Evolutionary conservation across 2,329 filamentous ascomycete genomes (phyloP).

Genomic region (Chrysoporthe puriensis): DNA sequence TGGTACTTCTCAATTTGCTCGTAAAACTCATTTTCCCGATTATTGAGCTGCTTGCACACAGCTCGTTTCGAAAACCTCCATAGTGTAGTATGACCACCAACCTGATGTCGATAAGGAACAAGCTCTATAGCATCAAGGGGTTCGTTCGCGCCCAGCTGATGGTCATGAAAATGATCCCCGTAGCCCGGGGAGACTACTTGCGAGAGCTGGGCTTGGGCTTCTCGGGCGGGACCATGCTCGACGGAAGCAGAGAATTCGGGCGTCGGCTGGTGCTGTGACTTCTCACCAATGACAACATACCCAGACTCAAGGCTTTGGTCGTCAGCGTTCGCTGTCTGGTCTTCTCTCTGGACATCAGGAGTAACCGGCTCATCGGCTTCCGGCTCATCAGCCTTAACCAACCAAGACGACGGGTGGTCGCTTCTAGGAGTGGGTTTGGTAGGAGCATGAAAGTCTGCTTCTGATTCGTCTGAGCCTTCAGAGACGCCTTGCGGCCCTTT

Average conservation of each 20-base stretch:
- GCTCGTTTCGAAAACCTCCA: conserved; percentile 95
- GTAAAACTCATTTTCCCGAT: conserved; percentile 98
- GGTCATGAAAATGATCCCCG: conserved; percentile 55
- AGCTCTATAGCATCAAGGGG: conserved; percentile 91
- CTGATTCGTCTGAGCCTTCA: conserved; percentile 33
- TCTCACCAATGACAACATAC: conserved; percentile 21
- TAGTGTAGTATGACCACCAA: conserved; percentile 93
- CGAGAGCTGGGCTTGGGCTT: conserved; percentile 39
- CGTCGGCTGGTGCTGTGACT: conserved; percentile 6
- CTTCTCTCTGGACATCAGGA: conserved; percentile 40
- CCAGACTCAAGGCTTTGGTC: conserved; percentile 1
- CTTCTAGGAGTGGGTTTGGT: conserved; percentile 26
- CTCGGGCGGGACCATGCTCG: conserved; percentile 38
- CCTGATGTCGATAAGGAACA: conserved; percentile 96
- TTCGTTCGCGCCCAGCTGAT: conserved; percentile 54
- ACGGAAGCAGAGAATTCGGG: conserved; percentile 26
- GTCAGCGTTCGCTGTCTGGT: conserved; percentile 30
- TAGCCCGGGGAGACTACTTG: conserved; percentile 48
- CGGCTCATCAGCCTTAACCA: conserved; percentile 61
- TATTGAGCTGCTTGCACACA: conserved; percentile 98
- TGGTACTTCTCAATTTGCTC: conserved; percentile 92
- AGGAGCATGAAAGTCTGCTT: conserved; percentile 30
- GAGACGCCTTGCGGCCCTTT: conserved; percentile 55
- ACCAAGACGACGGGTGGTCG: conserved; percentile 46
- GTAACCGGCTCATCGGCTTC: conserved; percentile 40